Percentiles rank a stretch among this genome's conserved stretches.
Evolutionary conservation across 140 eudicot species (phyloP).

Genomic region (Erigeron philadelphicus): DNA sequence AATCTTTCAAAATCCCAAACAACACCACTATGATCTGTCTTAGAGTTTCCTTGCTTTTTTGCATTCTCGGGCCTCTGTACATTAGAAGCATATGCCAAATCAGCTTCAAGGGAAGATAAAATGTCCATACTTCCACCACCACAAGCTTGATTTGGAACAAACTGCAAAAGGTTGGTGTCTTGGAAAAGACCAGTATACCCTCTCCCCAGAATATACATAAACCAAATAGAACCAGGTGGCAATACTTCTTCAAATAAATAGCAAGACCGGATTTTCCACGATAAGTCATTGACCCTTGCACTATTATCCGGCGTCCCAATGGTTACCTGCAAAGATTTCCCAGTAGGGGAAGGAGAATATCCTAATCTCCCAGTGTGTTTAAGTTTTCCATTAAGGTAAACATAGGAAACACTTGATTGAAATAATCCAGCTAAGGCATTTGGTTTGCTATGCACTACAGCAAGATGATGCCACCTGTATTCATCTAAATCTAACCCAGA

Average conservation of each 20-base stretch:
- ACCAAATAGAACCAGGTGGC: slow-evolving; percentile 81
- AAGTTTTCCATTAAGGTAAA: slow-evolving; percentile 84
- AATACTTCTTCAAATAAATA: slow-evolving; percentile 90
- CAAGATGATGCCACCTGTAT: slow-evolving; percentile 95
- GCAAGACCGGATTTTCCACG: slow-evolving; percentile 87
- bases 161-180: slow-evolving; percentile 74
- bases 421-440: slow-evolving; percentile 96
- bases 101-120: slow-evolving; percentile 79
- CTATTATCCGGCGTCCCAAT: slow-evolving; percentile 76
- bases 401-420: slow-evolving; percentile 87
- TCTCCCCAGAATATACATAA: slow-evolving; percentile 93
- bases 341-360: slow-evolving; percentile 86
- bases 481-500: slow-evolving; percentile 84
- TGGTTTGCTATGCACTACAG: slow-evolving; percentile 92
- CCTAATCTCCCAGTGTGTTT: slow-evolving; percentile 92
- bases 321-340: slow-evolving; percentile 83
- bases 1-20: slow-evolving; percentile 93
- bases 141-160: slow-evolving; percentile 94
- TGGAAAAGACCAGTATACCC: slow-evolving; percentile 97
- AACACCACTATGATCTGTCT: slow-evolving; percentile 70
- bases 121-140: slow-evolving; percentile 96
- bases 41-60: slow-evolving; percentile 50
- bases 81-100: slow-evolving; percentile 52
- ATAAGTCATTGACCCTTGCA: slow-evolving; percentile 65
- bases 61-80: slow-evolving; percentile 57